Percentiles rank a stretch among this genome's conserved stretches.
These are phyloP conservation scores for Anthostomella pinea DNA, from an alignment of 2,329 filamentous ascomycete species.

Conservation along the genomic window DNA sequence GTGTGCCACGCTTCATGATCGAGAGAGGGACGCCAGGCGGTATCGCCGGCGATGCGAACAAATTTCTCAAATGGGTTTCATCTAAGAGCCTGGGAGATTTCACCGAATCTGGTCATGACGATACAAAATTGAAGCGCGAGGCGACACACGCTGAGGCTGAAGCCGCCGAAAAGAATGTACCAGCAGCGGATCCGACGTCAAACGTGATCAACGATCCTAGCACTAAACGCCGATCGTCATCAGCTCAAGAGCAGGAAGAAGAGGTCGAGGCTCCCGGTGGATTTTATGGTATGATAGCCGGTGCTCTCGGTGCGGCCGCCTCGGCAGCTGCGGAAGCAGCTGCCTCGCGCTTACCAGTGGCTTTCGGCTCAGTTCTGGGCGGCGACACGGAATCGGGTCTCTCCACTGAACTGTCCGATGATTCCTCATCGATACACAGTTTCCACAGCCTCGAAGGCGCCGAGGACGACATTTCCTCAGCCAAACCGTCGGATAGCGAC, in stretches of 20 bases:
- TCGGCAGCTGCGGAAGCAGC: slow-evolving; percentile 51
- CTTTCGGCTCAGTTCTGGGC: slow-evolving; percentile 30
- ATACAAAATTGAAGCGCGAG: slow-evolving; percentile 18
- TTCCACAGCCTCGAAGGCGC: slow-evolving; percentile 54
- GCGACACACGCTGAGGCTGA: slow-evolving; percentile 31
- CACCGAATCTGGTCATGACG: slow-evolving; percentile 20
- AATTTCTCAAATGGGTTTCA: slow-evolving; percentile 74
- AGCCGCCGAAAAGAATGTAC: slow-evolving; percentile 17
- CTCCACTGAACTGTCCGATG: slow-evolving; percentile 34
- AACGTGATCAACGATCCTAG: slow-evolving; percentile 11
- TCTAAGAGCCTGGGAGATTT: slow-evolving; percentile 39
- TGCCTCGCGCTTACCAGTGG: slow-evolving; percentile 41
- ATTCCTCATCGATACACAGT: slow-evolving; percentile 45
- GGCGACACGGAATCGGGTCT: slow-evolving; percentile 31
- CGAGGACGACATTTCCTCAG: slow-evolving; percentile 33
- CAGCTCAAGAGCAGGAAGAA: slow-evolving; percentile 17
- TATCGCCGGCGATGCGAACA: slow-evolving; percentile 74
- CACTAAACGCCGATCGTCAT: slow-evolving; percentile 16
- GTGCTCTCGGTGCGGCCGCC: slow-evolving; percentile 50
- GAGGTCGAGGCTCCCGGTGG: slow-evolving; percentile 40
- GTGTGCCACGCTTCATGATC: slow-evolving; percentile 86
- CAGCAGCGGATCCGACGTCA: slow-evolving; percentile 21
- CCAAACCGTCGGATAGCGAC: slow-evolving; percentile 12
- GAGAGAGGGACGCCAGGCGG: slow-evolving; percentile 81
- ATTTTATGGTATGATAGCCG: slow-evolving; percentile 54